Evolutionary conservation across 2,329 filamentous ascomycete species (phyloP), one percentile per base, ranked within the genome.

Genomic region (Rhytidhysteron rufulum): DNA sequence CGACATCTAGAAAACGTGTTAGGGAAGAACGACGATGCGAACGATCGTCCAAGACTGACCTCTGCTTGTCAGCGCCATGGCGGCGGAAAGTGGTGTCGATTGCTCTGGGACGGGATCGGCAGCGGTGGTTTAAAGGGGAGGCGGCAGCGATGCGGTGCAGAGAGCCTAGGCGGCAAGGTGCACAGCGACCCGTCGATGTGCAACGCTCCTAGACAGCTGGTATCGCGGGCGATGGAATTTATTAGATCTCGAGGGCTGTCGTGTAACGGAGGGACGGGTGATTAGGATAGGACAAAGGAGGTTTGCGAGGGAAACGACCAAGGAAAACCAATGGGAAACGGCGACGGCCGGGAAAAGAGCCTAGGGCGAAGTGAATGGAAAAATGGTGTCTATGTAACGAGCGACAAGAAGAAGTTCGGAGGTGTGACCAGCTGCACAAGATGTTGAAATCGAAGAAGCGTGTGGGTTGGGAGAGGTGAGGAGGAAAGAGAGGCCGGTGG

Each of bases 1-100:
- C 63, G 42, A 60, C 51, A 39, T 66, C 63, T 66, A 40, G 9
- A 32, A 19, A n/a, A n/a, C n/a, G n/a, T n/a, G n/a, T n/a, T n/a
- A n/a, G n/a, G n/a, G n/a, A 5, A 22, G 22, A 38, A 10, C 15
- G 31, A 20, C 6, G 29, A 13, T n/a, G 25, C 17, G 39, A 32
- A 31, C 13, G n/a, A 30, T 17, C 24, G 34, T 11, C 22, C 20
- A 39, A 17, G 15, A 37, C 47, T 31, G 19, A 50, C 50, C 45
- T 51, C 42, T 44, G 21, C 44, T 38, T 8, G 43, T 43, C 31
- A 43, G 37, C 35, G 48, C 40, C 50, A 55, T 53, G 49, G 37
- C 42, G 41, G 25, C 25, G 20, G 35, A 37, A 39, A 41, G 42
- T 39, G 25, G 20, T 3, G 18, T 29, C 5, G 27, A 20, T 21